Conservation (phyloP, 768 basidiomycete species). For the Rhodosporidiobolus odoratus region DNA sequence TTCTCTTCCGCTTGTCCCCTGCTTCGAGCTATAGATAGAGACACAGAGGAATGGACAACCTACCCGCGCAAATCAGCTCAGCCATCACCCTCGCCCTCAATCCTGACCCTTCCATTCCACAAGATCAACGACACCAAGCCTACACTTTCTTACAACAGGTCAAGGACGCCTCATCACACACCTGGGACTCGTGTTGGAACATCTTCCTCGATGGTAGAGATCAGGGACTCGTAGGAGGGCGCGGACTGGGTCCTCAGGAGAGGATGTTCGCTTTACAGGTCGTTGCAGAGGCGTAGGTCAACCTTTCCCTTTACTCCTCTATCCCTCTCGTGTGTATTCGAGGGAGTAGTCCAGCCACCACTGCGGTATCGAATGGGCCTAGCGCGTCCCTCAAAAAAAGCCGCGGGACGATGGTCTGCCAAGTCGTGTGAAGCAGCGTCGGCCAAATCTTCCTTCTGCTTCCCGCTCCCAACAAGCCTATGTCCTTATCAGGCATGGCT, state of each 20-base stretch:
- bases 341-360: too few species aligned
- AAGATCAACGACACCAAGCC: constrained; percentile 26
- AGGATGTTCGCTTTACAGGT: constrained; percentile 43
- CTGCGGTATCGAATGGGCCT: too few species aligned
- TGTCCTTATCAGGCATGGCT: too few species aligned
- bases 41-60: constrained; percentile 9
- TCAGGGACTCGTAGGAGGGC: not conserved
- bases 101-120: constrained; percentile 1
- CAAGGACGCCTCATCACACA: constrained; percentile 26
- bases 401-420: too few species aligned
- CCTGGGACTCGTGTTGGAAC: constrained; percentile 38
- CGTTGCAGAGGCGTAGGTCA: constrained; percentile 38
- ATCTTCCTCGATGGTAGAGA: constrained; percentile 36
- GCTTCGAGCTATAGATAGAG: too few species aligned
- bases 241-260: constrained; percentile 22
- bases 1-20: not conserved
- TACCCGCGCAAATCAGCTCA: constrained; percentile 10
- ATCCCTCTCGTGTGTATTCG: too few species aligned
- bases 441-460: too few species aligned
- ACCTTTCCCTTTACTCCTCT: not conserved
- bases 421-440: too few species aligned
- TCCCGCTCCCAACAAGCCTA: too few species aligned
- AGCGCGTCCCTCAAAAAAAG: too few species aligned
- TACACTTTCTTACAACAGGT: constrained; percentile 41
- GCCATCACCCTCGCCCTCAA: constrained; percentile 20